phyloP scores from a whole-genome alignment of 768 basidiomycete species.

The Russula olivacea region DNA sequence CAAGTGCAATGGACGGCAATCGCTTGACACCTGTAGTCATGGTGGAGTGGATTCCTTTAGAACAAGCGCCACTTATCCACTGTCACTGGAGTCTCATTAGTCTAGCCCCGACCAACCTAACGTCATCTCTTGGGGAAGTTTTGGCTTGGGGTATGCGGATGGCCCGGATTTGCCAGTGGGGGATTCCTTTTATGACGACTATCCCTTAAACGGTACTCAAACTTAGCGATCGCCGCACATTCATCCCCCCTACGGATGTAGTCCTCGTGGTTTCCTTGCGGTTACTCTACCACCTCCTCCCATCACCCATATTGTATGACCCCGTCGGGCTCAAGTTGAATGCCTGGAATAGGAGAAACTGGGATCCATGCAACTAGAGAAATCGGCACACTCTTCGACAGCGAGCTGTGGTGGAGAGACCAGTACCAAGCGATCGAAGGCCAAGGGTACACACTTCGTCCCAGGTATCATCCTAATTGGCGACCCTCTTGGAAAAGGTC shows the following conservation, averaged over 20 bases:
- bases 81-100: no score
- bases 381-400: slow-evolving; percentile 8
- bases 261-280: background rate
- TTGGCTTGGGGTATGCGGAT: no score
- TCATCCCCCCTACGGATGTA: background rate
- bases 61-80: no score
- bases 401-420: slow-evolving; percentile 14
- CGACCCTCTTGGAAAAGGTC: slow-evolving; percentile 5
- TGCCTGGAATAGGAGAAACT: background rate
- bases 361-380: background rate
- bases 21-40: no score
- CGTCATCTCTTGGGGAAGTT: background rate
- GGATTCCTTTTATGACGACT: background rate
- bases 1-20: background rate
- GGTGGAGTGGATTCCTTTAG: no score
- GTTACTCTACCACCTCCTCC: background rate
- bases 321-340: background rate
- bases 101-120: no score
- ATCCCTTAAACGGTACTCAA: background rate
- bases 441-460: slow-evolving; percentile 12
- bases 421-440: slow-evolving; percentile 9
- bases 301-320: background rate
- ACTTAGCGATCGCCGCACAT: background rate
- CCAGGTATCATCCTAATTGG: slow-evolving; percentile 8
- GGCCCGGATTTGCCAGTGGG: no score